Base-by-base conservation (phyloP, 345 rosid genomes). In the Aethionema arabicum region DNA sequence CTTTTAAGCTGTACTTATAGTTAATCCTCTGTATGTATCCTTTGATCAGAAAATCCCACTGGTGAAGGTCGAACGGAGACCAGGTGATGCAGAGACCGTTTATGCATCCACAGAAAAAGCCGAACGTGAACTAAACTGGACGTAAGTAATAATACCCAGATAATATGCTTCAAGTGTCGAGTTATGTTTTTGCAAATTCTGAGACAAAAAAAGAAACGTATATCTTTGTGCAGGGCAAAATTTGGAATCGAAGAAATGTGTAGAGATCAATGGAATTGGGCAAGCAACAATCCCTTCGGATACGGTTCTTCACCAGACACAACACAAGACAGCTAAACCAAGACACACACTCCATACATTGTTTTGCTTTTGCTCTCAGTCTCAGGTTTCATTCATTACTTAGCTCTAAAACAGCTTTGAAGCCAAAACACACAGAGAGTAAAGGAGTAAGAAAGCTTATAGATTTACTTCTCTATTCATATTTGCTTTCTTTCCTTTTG, bases 201-300 rank as follows among this genome's bases (percentile, higher is more conserved):
- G 29, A 51, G 21, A 59, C 5, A 5, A 38, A 13, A 44, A 32
- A 13, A 53, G 21, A 50, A 63, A 59, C 70, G 13, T 33, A 48
- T 41, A 42, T 46, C n/a, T 31, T 7, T 3, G 59, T 66, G 73
- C 86, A 93, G 99, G 82, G 87, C 97, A 13, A 87, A 83, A 12
- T 84, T 47, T 32, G 95, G 95, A 16, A 76, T 93, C 8, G 90
- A 87, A 42, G 97, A 93, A 66, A 90, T 93, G 99, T 93, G 99
- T 68, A 78, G 88, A 57, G 99, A 90, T 61, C 95, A 84, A 52
- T 90, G 97, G 97, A 85, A 87, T 66, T 90, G 99, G 96, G 97
- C 99, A 15, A 82, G 90, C 81, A 86, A 87, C 69, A 93, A 93
- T 72, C 97, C 97, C 1, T 83, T 84, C 30, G 99, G 99, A 42